Evolutionary conservation across 192 early-diverging fungal genomes (phyloP).

Genomic region (Coemansia sp.): DNA sequence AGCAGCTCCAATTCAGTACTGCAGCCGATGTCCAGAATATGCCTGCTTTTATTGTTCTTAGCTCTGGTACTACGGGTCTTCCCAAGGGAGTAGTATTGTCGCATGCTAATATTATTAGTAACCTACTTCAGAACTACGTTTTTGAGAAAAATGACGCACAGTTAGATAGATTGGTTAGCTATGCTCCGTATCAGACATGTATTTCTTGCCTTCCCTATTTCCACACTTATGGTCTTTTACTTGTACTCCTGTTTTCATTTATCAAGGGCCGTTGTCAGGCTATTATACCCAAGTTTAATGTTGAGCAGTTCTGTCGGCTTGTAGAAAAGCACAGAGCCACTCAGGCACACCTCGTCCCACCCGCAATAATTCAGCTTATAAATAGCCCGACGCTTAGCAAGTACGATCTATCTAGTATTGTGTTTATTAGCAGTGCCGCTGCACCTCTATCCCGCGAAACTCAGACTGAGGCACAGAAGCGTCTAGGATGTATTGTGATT

Average conservation of each 20-base stretch:
- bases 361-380: conserved; percentile 67
- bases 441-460: conserved; percentile 79
- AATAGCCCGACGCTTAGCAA: conserved; percentile 70
- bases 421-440: conserved; percentile 65
- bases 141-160: conserved; percentile 44
- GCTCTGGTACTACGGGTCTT: conserved; percentile 54
- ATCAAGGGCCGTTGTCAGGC: background rate
- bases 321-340: conserved; percentile 70
- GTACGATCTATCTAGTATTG: conserved; percentile 68
- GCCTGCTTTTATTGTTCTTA: conserved; percentile 44
- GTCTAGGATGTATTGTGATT: conserved; percentile 41
- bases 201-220: conserved; percentile 63
- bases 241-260: conserved; percentile 5
- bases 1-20: too few relatives aligned
- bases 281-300: conserved; percentile 68
- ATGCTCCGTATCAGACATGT: conserved; percentile 22
- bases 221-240: conserved; percentile 65
- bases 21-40: background rate
- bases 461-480: conserved; percentile 47
- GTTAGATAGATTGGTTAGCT: conserved; percentile 2
- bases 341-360: conserved; percentile 63
- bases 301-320: conserved; percentile 58
- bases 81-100: conserved; percentile 87
- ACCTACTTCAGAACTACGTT: conserved; percentile 56
- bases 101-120: conserved; percentile 78